Evolutionary conservation across 106 monocot genomes (phyloP).

Genomic region (Apostasia ramifera): DNA sequence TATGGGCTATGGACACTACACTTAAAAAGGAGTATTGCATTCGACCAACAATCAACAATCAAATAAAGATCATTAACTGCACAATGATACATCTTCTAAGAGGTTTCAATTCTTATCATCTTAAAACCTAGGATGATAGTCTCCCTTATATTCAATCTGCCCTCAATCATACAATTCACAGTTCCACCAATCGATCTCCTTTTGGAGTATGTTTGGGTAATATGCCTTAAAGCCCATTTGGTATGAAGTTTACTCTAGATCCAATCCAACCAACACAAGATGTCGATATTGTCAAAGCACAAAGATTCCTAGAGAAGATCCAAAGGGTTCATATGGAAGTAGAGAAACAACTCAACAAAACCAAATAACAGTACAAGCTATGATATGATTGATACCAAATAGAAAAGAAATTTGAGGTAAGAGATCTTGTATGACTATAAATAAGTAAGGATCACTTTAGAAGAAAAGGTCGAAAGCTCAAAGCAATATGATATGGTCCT

Average conservation of each 20-base stretch:
- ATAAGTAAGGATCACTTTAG: background rate
- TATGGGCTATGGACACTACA: no score
- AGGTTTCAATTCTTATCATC: background rate
- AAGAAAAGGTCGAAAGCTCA: background rate
- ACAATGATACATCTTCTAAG: background rate
- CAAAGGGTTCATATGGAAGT: background rate
- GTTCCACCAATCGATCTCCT: background rate
- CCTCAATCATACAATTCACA: background rate
- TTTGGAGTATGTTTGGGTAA: background rate
- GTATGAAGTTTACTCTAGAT: background rate
- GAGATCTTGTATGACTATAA: background rate
- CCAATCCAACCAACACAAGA: background rate
- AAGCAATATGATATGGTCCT: background rate
- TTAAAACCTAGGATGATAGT: slow-evolving; percentile 9
- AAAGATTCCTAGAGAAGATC: background rate
- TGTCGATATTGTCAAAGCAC: background rate
- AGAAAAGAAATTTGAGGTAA: background rate
- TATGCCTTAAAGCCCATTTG: background rate
- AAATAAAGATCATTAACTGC: slow-evolving; percentile 6
- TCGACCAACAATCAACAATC: background rate
- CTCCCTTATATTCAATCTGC: background rate
- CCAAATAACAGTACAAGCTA: background rate
- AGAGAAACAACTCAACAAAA: background rate
- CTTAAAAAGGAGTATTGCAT: background rate
- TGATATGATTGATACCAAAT: background rate